These are phyloP conservation scores for Moesziomyces parantarcticus DNA, from an alignment of 1,284 basidiomycete genomes.

Conservation along the genomic window DNA sequence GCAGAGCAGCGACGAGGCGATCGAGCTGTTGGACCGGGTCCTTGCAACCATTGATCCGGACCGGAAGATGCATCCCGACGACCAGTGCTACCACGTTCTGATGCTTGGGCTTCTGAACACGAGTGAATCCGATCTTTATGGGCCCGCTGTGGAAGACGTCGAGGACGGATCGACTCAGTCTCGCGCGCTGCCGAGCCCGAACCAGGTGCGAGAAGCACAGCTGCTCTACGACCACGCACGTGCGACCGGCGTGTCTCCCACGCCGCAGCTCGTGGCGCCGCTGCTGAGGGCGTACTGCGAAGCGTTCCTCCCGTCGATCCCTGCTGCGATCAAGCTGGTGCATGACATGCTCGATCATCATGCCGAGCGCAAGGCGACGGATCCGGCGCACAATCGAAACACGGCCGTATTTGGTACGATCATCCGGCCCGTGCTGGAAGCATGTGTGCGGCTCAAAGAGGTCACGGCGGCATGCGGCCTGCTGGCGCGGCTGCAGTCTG, in stretches of 20 bases:
- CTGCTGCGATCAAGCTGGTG: constrained; percentile 44
- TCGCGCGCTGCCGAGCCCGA: constrained; percentile 19
- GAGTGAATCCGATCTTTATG: not conserved
- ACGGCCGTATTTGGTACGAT: constrained; percentile 7
- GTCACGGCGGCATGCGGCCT: constrained; percentile 27
- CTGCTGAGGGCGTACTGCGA: constrained; percentile 54
- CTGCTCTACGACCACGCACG: constrained; percentile 49
- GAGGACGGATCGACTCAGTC: not conserved
- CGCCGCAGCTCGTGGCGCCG: constrained; percentile 42
- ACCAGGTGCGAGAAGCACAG: constrained; percentile 51
- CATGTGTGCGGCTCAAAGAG: constrained; percentile 45
- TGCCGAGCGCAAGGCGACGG: not conserved
- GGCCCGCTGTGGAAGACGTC: not conserved
- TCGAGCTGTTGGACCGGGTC: constrained; percentile 35
- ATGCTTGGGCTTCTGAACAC: constrained; percentile 22
- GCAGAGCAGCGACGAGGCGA: constrained; percentile 52
- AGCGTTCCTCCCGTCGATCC: constrained; percentile 50
- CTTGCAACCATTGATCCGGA: constrained; percentile 13
- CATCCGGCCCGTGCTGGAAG: constrained; percentile 39
- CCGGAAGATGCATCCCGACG: constrained; percentile 11
- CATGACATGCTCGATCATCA: constrained; percentile 29
- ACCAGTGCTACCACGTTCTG: constrained; percentile 24
- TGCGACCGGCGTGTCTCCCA: constrained; percentile 19
- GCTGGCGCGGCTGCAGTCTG: constrained; percentile 22
- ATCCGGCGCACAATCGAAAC: no score